Conservation (phyloP, 2,329 filamentous ascomycete species). For the Harringtonia aguacate region DNA sequence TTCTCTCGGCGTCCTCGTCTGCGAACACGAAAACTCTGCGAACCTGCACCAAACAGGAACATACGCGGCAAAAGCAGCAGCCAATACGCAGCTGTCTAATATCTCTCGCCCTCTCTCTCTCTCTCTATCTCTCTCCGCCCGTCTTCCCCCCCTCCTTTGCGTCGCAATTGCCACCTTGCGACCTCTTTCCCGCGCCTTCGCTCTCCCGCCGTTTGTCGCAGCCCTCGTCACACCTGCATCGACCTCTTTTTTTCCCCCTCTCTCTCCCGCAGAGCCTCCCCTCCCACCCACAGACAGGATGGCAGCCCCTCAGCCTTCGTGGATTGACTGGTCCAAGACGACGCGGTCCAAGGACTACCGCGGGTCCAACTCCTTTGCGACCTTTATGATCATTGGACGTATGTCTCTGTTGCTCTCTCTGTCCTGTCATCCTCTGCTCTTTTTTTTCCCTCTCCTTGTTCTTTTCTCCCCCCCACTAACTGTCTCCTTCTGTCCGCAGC, state of each 20-base stretch:
- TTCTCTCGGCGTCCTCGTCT: too few relatives aligned
- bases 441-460: not conserved
- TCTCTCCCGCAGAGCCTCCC: not conserved
- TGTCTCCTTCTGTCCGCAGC: slow-evolving; percentile 34
- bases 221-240: too few relatives aligned
- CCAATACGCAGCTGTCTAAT: too few relatives aligned
- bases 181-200: too few relatives aligned
- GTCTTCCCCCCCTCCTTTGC: too few relatives aligned
- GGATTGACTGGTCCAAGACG: slow-evolving; percentile 45
- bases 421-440: slow-evolving; percentile 4
- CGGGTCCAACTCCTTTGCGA: slow-evolving; percentile 70
- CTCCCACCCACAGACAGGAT: slow-evolving; percentile 4
- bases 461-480: slow-evolving; percentile 5
- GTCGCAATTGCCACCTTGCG: too few relatives aligned
- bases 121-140: not conserved
- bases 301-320: slow-evolving; percentile 14
- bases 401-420: slow-evolving; percentile 28
- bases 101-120: not conserved
- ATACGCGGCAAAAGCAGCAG: too few relatives aligned
- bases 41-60: too few relatives aligned
- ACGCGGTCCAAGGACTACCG: slow-evolving; percentile 46
- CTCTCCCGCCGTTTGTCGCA: too few relatives aligned
- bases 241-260: not conserved
- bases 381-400: slow-evolving; percentile 95
- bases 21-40: too few relatives aligned